Percentiles rank a stretch among this genome's conserved stretches.
Evolutionary conservation across 108 stramenopile species (phyloP).

Genomic region (Skeletonema menzelii): DNA sequence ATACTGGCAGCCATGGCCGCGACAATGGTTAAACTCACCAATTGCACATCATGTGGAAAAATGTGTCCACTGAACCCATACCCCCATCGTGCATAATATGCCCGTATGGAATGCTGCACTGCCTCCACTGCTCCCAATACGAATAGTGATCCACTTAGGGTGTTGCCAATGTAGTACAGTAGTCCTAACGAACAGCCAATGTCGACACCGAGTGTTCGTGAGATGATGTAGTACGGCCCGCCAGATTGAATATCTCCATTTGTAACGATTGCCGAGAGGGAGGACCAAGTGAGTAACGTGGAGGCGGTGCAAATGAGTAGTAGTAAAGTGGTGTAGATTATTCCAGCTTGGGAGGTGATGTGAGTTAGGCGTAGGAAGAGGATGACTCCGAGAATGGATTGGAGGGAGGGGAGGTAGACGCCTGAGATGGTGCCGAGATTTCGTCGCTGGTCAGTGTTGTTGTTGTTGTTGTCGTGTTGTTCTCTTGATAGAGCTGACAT

Average conservation of each 20-base stretch:
- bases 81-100: conserved; percentile 35
- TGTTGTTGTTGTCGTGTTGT: no score
- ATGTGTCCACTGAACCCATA: conserved; percentile 35
- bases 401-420: conserved; percentile 76
- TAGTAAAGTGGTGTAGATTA: conserved; percentile 39
- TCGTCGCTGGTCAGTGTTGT: no score
- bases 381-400: conserved; percentile 86
- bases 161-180: conserved; percentile 77
- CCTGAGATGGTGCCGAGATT: conserved; percentile 21
- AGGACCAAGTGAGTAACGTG: conserved; percentile 71
- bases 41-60: conserved; percentile 50
- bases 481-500: no score
- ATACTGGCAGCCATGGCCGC: conserved; percentile 41
- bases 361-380: conserved; percentile 79
- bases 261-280: conserved; percentile 76
- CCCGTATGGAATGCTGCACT: conserved; percentile 54
- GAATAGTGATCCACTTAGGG: conserved; percentile 62
- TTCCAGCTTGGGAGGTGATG: conserved; percentile 82
- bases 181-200: conserved; percentile 74
- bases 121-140: conserved; percentile 77
- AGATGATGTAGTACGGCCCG: conserved; percentile 86
- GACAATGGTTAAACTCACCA: conserved; percentile 46
- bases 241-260: conserved; percentile 77
- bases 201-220: conserved; percentile 63
- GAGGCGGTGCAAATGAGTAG: conserved; percentile 49